phyloP scores from a whole-genome alignment of 192 early-diverging fungal species.

The Coemansia sp. region DNA sequence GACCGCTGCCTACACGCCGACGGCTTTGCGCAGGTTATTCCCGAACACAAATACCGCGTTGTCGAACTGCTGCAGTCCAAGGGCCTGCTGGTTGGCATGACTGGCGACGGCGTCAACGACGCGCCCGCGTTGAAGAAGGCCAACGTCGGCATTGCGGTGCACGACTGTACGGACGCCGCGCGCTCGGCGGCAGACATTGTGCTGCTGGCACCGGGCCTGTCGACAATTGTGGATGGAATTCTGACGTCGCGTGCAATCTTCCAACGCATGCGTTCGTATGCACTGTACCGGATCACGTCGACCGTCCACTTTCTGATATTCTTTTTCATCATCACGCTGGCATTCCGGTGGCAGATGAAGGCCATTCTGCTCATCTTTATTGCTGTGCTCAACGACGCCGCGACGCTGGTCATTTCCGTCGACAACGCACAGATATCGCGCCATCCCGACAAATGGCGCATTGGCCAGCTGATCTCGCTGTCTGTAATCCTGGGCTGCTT shows the following conservation, averaged over 20 bases:
- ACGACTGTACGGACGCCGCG: slow-evolving; percentile 94
- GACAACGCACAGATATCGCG: slow-evolving; percentile 91
- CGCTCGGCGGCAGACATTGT: slow-evolving; percentile 95
- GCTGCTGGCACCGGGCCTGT: slow-evolving; percentile 79
- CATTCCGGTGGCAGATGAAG: slow-evolving; percentile 75
- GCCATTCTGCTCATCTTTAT: slow-evolving; percentile 81
- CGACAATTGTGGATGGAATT: slow-evolving; percentile 90
- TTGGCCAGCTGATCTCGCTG: slow-evolving; percentile 84
- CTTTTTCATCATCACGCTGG: slow-evolving; percentile 88
- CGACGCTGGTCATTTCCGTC: slow-evolving; percentile 85
- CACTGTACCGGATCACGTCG: slow-evolving; percentile 91
- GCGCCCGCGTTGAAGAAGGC: slow-evolving; percentile 97
- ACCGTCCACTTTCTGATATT: slow-evolving; percentile 95
- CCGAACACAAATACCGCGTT: slow-evolving; percentile 97
- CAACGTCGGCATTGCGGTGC: slow-evolving; percentile 95
- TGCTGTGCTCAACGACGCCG: slow-evolving; percentile 88
- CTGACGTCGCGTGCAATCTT: slow-evolving; percentile 88
- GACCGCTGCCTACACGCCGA: slow-evolving; percentile 82
- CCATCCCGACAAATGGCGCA: slow-evolving; percentile 90
- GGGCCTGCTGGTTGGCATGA: slow-evolving; percentile 87
- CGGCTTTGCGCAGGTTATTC: slow-evolving; percentile 96
- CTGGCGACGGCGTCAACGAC: slow-evolving; percentile 97
- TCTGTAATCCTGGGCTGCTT: slow-evolving; percentile 72
- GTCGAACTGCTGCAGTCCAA: slow-evolving; percentile 90
- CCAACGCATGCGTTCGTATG: slow-evolving; percentile 92